phyloP scores from a whole-genome alignment of 106 monocot species.

The Phalaenopsis equestris region DNA sequence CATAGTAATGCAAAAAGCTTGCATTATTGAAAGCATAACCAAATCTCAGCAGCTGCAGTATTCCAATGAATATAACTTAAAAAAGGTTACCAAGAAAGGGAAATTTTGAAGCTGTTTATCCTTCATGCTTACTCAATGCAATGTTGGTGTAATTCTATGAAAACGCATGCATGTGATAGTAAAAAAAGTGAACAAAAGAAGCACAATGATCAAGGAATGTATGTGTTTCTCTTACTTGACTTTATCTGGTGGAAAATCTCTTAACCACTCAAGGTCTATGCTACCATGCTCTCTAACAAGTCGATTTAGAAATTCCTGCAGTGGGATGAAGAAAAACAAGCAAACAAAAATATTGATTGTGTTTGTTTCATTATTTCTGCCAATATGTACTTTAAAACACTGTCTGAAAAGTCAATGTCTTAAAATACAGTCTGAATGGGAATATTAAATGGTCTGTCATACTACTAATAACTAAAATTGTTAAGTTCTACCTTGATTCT shows the following conservation, averaged over 20 bases:
- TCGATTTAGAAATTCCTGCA: constrained; percentile 26
- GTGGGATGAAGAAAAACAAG: background rate
- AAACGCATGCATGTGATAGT: background rate
- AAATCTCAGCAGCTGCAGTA: background rate
- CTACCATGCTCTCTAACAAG: constrained; percentile 28
- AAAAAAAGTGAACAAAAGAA: background rate
- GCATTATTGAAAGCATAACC: background rate
- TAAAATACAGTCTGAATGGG: background rate
- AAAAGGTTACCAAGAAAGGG: background rate
- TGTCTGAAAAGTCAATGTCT: background rate
- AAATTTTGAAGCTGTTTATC: background rate
- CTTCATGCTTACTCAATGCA: background rate
- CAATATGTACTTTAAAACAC: background rate
- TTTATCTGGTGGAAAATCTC: constrained; percentile 24
- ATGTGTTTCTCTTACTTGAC: constrained; percentile 19
- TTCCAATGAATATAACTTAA: background rate
- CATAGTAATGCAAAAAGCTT: background rate
- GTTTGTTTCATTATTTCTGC: background rate
- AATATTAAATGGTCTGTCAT: background rate
- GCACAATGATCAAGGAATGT: background rate
- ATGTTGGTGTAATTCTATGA: background rate
- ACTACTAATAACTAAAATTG: background rate
- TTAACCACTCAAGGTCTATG: constrained; percentile 29
- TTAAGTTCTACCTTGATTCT: constrained; percentile 55
- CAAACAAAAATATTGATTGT: background rate